These are phyloP conservation scores for Mallotus nudiflorus DNA, from an alignment of 345 rosid species.

Conservation along the genomic window DNA sequence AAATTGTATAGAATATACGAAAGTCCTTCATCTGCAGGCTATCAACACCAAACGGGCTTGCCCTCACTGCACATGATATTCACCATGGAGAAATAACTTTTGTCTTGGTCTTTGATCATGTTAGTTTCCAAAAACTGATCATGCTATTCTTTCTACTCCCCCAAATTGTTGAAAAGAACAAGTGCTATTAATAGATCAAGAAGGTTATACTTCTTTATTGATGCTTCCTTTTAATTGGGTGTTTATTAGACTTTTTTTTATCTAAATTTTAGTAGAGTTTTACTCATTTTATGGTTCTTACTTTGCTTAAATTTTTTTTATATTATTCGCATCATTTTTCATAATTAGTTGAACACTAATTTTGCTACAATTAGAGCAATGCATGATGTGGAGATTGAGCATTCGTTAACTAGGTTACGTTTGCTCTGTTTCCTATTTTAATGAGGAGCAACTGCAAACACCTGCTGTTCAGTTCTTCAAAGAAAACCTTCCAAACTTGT, in stretches of 20 bases:
- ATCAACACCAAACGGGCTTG: constrained; percentile 43
- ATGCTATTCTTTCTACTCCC: too few relatives aligned
- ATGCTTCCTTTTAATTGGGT: not conserved
- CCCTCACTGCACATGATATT: constrained; percentile 46
- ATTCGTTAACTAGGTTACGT: constrained; percentile 49
- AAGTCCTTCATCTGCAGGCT: constrained; percentile 50
- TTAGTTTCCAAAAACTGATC: too few relatives aligned
- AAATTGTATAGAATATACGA: constrained; percentile 45
- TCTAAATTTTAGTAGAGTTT: not conserved
- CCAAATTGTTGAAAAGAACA: not conserved
- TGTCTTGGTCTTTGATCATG: too few relatives aligned
- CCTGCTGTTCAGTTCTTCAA: constrained; percentile 57
- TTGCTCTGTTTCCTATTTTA: constrained; percentile 66
- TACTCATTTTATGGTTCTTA: not conserved
- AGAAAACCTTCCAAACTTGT: constrained; percentile 60
- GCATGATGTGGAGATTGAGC: constrained; percentile 74
- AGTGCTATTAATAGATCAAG: not conserved
- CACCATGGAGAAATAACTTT: too few relatives aligned
- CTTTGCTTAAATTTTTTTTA: not conserved
- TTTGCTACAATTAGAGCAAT: constrained; percentile 67
- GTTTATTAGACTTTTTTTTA: not conserved
- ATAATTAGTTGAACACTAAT: constrained; percentile 57
- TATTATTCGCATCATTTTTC: not conserved
- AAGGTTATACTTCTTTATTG: constrained; percentile 3
- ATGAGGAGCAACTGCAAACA: constrained; percentile 49